A percentile compares a stretch with the other conserved stretches of the same genome.
phyloP scores from a whole-genome alignment of 148 eudicot species.

The Beta vulgaris region DNA sequence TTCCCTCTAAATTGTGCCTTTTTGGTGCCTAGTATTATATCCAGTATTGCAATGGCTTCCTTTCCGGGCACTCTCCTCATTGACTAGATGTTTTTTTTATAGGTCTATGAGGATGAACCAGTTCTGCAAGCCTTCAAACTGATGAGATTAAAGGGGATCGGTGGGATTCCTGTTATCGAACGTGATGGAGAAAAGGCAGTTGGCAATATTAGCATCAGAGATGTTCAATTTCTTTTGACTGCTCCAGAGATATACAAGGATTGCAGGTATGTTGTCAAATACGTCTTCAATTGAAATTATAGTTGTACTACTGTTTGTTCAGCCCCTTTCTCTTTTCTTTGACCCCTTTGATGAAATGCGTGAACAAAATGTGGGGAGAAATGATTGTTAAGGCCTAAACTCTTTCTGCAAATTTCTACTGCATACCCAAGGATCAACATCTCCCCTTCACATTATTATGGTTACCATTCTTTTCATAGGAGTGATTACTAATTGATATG shows the following conservation, averaged over 20 bases:
- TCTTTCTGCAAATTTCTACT: no score
- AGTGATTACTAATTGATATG: no score
- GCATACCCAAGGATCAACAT: no score
- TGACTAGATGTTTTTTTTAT: neutral
- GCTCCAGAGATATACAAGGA: conserved; percentile 91
- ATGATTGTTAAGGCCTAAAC: no score
- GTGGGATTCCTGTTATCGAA: conserved; percentile 79
- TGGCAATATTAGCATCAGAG: conserved; percentile 91
- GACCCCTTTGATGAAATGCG: no score
- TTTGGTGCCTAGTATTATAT: no score
- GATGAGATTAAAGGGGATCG: conserved; percentile 80
- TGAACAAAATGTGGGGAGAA: no score
- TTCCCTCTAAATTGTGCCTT: no score
- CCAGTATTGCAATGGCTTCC: no score
- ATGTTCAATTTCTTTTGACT: conserved; percentile 77
- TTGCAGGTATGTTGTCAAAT: conserved; percentile 50
- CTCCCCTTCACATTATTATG: no score
- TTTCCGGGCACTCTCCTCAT: neutral
- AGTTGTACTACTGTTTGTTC: neutral
- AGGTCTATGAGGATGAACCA: conserved; percentile 88
- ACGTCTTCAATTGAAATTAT: neutral
- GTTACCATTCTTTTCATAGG: no score
- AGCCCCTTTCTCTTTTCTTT: no score
- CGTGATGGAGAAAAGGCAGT: conserved; percentile 70
- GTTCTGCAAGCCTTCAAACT: conserved; percentile 87